Conservation (phyloP, 164 flowering plant species). For the Brasenia schreberi region DNA sequence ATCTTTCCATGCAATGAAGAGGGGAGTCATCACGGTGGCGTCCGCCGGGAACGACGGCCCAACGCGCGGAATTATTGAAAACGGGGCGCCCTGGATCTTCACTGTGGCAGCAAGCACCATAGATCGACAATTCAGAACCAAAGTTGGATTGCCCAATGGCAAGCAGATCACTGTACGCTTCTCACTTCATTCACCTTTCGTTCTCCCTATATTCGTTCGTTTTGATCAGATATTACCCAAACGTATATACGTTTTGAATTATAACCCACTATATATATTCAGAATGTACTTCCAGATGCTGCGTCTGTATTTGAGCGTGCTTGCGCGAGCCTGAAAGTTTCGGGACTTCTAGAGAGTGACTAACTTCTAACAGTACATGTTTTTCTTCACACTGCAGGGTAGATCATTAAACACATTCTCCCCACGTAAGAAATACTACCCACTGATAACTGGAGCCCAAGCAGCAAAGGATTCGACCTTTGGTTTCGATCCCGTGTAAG, state of each 20-base stretch:
- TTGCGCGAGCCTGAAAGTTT: too few relatives aligned
- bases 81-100: slow-evolving; percentile 69
- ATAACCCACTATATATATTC: too few relatives aligned
- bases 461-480: neutral
- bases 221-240: too few relatives aligned
- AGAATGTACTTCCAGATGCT: too few relatives aligned
- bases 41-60: slow-evolving; percentile 83
- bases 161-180: slow-evolving; percentile 23
- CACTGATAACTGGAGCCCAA: slow-evolving; percentile 38
- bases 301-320: too few relatives aligned
- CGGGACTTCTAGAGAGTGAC: too few relatives aligned
- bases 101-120: slow-evolving; percentile 71
- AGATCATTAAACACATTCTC: slow-evolving; percentile 40
- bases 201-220: too few relatives aligned
- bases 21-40: slow-evolving; percentile 46
- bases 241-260: too few relatives aligned
- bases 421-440: slow-evolving; percentile 27
- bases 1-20: slow-evolving; percentile 65
- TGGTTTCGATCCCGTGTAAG: too few relatives aligned
- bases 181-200: neutral
- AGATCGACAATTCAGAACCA: slow-evolving; percentile 40
- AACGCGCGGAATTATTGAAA: slow-evolving; percentile 12
- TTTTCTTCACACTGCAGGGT: slow-evolving; percentile 30
- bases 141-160: slow-evolving; percentile 47
- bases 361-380: too few relatives aligned